Evolutionary conservation across 352 stramenopile genomes (phyloP), one percentile per base, ranked within the genome.

Genomic region (Albugo candida): DNA sequence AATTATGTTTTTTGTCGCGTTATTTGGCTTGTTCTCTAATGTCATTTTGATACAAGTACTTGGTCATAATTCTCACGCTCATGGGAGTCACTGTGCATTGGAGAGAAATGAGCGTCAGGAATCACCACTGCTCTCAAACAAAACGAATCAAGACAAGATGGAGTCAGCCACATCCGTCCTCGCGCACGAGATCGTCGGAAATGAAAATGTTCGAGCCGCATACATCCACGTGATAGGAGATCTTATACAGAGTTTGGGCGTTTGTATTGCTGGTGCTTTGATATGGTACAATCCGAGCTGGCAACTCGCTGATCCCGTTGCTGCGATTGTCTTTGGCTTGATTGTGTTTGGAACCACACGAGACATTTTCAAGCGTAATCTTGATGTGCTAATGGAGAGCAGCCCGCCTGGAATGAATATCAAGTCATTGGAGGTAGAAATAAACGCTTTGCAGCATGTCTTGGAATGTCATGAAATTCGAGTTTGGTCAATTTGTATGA

Each of bases 211-310:
- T n/a, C 71, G 83, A n/a, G 93, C 94, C 16, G 94, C 95, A 4
- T 97, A 97, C 63, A 82, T 98, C 50, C 95, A 99, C 63, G 95
- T 95, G 1, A 63, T 98, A 10, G 93, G 87, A 3, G 95, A 99
- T 64, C 86, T 98, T 43, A 67, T 97, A 31, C 94, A 99, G 69
- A 97, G 78, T 50, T 59, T 97, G 13, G 89, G 91, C n/a, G 94
- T 99, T 6, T 87, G 96, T 45, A 60, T 98, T 39, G 94, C 93
- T 5, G 95, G 92, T 12, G 64, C 84, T 14, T 54, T 98, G 31
- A 98, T 99, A 64, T 98, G 92, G 92, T 95, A 81, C 58, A 93
- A 96, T 45, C 92, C 92, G 10, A 59, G 70, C 38, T 98, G 92
- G 91, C 71, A 96, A 55, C 72, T 97, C 41, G 76, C 89, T 0